Base-by-base conservation (phyloP, 306 rosid species). In the Castanea crenata region DNA sequence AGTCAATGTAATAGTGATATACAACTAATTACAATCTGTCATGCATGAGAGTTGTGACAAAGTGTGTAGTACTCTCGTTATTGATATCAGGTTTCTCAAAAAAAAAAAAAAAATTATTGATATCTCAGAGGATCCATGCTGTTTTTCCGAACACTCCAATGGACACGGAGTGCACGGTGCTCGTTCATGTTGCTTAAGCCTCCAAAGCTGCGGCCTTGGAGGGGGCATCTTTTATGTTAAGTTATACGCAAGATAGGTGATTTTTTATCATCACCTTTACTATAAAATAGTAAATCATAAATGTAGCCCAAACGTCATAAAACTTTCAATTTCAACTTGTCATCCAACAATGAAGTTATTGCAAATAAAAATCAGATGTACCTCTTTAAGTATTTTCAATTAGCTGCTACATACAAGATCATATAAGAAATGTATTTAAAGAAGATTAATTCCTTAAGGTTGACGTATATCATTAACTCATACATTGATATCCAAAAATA, bases 401-500 rank as follows among this genome's bases (percentile, higher is more conserved):
- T 11, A 27, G 3, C 65, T 20, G 31, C 32, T 14, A 10, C 65
- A 23, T 58, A 25, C 69, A 14, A 8, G 6, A 63, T 63, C 69
- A 63, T 7, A 57, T n/a, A 63, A 27, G 4, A 9, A 58, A 18
- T 58, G 31, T 58, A 2, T 21, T 9, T 9, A 58, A 10, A 18
- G 29, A 58, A 20, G 38, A 31, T 19, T 9, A 75, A 76, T 87
- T 79, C 58, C 81, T 73, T 85, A 44, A 68, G 72, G 23, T 80
- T 51, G 44, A 84, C 38, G 81, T 74, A 49, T 56, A 34, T 67
- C 49, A 75, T 70, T 74, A 80, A 72, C 70, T 32, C 64, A 44
- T 73, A 80, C 69, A 80, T 57, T 73, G 44, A 34, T 59, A 29
- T 59, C 32, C 15, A 59, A 59, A 59, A 59, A 59, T 9, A 57